These are phyloP conservation scores for Acanthamoeba royreba DNA, from an alignment of 208 protist species.

Conservation along the genomic window DNA sequence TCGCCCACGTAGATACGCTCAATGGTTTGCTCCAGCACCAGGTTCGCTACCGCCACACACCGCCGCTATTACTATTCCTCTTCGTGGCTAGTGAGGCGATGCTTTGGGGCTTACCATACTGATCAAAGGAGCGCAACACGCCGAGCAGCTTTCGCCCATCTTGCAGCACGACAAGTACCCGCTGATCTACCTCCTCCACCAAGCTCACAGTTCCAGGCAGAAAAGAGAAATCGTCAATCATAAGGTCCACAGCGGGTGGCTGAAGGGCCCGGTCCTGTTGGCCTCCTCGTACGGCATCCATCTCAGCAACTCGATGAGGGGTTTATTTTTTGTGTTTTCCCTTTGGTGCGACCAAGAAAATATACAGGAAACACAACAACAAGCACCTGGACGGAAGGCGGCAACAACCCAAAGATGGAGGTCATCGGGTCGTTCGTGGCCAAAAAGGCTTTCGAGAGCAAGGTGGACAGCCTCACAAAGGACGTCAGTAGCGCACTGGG, in stretches of 20 bases:
- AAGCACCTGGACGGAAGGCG: no score
- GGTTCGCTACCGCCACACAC: conserved; percentile 53
- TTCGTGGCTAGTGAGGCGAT: neutral
- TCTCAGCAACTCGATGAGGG: no score
- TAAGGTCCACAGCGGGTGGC: no score
- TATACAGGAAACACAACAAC: no score
- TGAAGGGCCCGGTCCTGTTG: no score
- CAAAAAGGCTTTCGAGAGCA: neutral
- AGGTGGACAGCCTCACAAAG: neutral
- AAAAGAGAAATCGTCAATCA: neutral
- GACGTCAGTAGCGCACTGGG: neutral
- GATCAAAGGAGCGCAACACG: conserved; percentile 73
- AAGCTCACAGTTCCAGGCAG: conserved; percentile 38
- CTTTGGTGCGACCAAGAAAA: no score
- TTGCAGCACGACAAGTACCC: conserved; percentile 66
- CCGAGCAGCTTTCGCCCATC: conserved; percentile 76
- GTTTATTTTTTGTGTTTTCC: no score
- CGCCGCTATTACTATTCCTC: neutral
- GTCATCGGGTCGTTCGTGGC: neutral
- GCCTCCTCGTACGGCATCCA: no score
- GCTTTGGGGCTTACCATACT: conserved; percentile 61
- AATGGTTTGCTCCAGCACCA: conserved; percentile 68
- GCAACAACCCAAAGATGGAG: no score
- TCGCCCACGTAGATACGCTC: conserved; percentile 67
- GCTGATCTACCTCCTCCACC: conserved; percentile 44